Evolutionary conservation across 257 asterid species (phyloP), one percentile per base, ranked within the genome.

Genomic region (Solanum piurae): DNA sequence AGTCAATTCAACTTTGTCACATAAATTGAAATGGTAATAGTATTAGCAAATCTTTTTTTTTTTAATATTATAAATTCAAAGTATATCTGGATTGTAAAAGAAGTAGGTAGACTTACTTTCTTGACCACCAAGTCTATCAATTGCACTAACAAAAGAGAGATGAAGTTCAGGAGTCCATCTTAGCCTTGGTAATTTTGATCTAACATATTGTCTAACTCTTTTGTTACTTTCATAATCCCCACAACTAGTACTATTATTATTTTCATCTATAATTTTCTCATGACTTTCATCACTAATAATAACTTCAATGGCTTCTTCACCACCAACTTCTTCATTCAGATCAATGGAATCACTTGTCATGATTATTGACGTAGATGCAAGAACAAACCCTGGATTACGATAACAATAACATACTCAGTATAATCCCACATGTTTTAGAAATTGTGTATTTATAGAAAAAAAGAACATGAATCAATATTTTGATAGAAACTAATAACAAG

Each of bases 141-240:
- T 94, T 27, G 99, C 98, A 92, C 92, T 94, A 44, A 97, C 94
- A 88, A 97, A 97, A 46, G 98, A 93, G 92, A 91, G 93, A 89
- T 95, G 99, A 21, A 96, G 98, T 8, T 95, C 96, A 4, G 98
- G 96, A 74, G 99, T 97, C 99, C 99, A 97, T 44, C 98, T 90
- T n/a, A 97, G 98, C 93, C 99, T 90, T 2, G 99, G 99, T 93
- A 93, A 86, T 90, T 94, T 96, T 31, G 99, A 96, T 74, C 99
- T 90, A 33, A 95, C 91, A 44, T 97, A 97, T 18, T 89, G 95
- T 2, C 99, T 91, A 71, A 94, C 95, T 4, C 83, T 82, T 31
- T 66, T 69, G 38, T 31, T 52, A 79, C 87, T 91, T 40, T 25
- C 60, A 75, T 36, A 36, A 38, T 77, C 46, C 29, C 60, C 84